These are phyloP conservation scores for Xylaria venustula DNA, from an alignment of 495 filamentous ascomycete genomes.

Conservation along the genomic window DNA sequence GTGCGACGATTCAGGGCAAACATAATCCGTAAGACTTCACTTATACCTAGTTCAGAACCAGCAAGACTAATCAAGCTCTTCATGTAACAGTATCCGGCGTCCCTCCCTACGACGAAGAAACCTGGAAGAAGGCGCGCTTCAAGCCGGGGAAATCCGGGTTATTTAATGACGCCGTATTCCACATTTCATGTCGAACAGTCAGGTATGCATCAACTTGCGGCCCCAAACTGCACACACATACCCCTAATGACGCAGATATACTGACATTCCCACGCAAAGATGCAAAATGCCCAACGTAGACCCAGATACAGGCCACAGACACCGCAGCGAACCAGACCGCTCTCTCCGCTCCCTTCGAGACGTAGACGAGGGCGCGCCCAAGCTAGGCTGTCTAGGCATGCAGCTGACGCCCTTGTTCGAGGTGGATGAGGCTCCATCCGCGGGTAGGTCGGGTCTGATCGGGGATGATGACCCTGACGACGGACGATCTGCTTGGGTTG, in stretches of 20 bases:
- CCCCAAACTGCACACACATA: no score
- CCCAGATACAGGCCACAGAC: slow-evolving; percentile 66
- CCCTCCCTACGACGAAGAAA: slow-evolving; percentile 60
- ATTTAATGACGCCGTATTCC: slow-evolving; percentile 34
- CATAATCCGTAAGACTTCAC: slow-evolving; percentile 57
- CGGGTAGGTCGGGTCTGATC: not conserved
- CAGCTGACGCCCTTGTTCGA: slow-evolving; percentile 67
- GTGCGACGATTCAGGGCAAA: slow-evolving; percentile 79
- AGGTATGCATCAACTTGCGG: slow-evolving; percentile 35
- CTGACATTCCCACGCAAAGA: slow-evolving; percentile 36
- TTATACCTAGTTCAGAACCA: not conserved
- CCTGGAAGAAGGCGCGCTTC: slow-evolving; percentile 73
- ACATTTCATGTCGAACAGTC: slow-evolving; percentile 70
- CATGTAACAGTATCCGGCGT: slow-evolving; percentile 40
- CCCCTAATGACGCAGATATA: no score
- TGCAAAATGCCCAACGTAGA: slow-evolving; percentile 86
- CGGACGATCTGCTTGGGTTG: slow-evolving; percentile 38
- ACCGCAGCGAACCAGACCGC: slow-evolving; percentile 69
- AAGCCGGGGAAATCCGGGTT: slow-evolving; percentile 37
- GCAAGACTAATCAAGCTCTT: slow-evolving; percentile 6
- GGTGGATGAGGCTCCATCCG: not conserved
- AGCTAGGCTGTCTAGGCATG: slow-evolving; percentile 79
- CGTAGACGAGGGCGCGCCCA: slow-evolving; percentile 73
- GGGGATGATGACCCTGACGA: slow-evolving; percentile 19
- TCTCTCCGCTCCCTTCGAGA: slow-evolving; percentile 67